Conservation (phyloP, 2,329 filamentous ascomycete genomes). For the Rutstroemia sp. region DNA sequence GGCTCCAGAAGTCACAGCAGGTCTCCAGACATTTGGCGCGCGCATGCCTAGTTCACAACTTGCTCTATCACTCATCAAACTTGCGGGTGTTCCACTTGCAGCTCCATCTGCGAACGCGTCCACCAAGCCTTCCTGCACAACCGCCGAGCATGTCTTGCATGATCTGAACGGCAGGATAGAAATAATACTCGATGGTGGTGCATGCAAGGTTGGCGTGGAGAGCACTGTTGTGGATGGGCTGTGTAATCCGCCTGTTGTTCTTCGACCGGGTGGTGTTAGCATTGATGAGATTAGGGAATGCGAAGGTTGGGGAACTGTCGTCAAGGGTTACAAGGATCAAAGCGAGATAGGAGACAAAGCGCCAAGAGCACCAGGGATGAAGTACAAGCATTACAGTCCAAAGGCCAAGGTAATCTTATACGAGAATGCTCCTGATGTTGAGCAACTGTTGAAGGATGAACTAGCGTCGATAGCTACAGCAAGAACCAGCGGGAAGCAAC, state of each 20-base stretch:
- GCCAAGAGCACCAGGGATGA: slow-evolving; percentile 92
- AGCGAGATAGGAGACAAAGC: slow-evolving; percentile 56
- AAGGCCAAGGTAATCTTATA: slow-evolving; percentile 80
- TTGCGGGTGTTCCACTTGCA: slow-evolving; percentile 71
- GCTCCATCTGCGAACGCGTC: slow-evolving; percentile 93
- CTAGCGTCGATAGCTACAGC: slow-evolving; percentile 7
- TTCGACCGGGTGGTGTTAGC: slow-evolving; percentile 81
- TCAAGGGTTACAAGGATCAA: slow-evolving; percentile 71
- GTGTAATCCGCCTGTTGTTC: slow-evolving; percentile 68
- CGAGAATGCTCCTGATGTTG: slow-evolving; percentile 41
- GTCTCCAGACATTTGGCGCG: slow-evolving; percentile 75
- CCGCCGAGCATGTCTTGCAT: slow-evolving; percentile 79
- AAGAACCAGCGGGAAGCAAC: slow-evolving; percentile 2
- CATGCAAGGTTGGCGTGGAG: slow-evolving; percentile 84
- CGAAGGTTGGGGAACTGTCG: slow-evolving; percentile 73
- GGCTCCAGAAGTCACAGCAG: slow-evolving; percentile 87
- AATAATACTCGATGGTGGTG: slow-evolving; percentile 81
- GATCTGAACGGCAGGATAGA: slow-evolving; percentile 78
- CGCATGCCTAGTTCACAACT: slow-evolving; percentile 82
- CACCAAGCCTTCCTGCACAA: slow-evolving; percentile 86
- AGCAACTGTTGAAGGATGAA: not conserved
- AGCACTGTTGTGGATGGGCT: slow-evolving; percentile 95
- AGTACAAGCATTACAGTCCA: slow-evolving; percentile 96
- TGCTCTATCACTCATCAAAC: slow-evolving; percentile 79
- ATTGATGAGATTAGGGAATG: slow-evolving; percentile 69